Base-by-base conservation (phyloP, 805 yeast species). In the Wickerhamomyces sydowiorum region DNA sequence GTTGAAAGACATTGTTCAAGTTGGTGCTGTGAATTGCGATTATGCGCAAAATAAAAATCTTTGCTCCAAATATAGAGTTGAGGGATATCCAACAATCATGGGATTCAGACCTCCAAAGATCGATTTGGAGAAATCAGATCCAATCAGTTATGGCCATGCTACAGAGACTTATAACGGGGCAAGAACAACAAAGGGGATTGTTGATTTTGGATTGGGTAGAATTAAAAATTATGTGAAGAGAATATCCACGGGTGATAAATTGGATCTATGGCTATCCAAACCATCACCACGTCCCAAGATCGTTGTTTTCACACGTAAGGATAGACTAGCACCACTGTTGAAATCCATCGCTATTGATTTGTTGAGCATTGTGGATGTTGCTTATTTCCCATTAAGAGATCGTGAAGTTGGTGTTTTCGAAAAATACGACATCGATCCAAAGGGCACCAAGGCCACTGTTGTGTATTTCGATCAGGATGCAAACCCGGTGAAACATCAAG, bases 11-110 rank as follows among this genome's bases (percentile, higher is more conserved):
- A 63, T 76, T 38, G 75, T 75, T 7, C 77, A 80, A 47, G 80
- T 88, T 17, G 96, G 80, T 12, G 84, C 96, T 35, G 86, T 93
- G 12, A 83, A 91, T 61, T 93, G 99, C 65, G 96, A 89, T 55
- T 72, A 75, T 39, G 75, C 71, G 4, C 58, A 57, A 42, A 89
- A 89, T 59, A 78, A 82, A 62, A 72, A 67, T 27, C 58, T 93
- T 4, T 93, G 99, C 66, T 64, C 78, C 19, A 63, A 72, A 42
- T 72, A 82, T 60, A 70, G 73, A 41, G 66, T 93, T 24, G 69
- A 76, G 50, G 95, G 96, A 0, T 91, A 75, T 62, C 99, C 99
- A 8, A 86, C 97, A 0, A 60, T 93, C 24, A 64, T 81, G 66
- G 82, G 83, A 4, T 90, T 84, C 64, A 74, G 91, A 53, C 96